Evolutionary conservation across 1,284 basidiomycete genomes (phyloP).

Genomic region (Irpex sp.): DNA sequence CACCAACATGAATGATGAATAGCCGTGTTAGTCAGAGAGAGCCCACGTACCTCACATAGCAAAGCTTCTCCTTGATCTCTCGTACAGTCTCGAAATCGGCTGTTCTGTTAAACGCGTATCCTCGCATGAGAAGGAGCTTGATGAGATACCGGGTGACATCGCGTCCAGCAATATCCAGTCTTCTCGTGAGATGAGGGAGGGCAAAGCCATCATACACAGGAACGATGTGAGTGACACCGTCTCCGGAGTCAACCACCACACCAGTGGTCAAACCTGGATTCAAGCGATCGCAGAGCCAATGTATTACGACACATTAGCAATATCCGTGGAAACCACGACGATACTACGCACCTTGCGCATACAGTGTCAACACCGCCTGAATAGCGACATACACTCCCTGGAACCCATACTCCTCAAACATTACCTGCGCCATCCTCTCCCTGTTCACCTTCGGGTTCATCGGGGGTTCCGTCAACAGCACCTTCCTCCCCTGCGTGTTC

Average conservation of each 20-base stretch:
- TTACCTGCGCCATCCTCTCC: constrained; percentile 94
- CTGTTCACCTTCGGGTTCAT: constrained; percentile 98
- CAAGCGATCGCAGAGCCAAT: background rate
- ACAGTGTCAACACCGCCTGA: constrained; percentile 96
- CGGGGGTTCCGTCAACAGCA: constrained; percentile 97
- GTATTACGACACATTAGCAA: background rate
- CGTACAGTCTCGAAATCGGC: constrained; percentile 99
- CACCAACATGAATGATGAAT: background rate
- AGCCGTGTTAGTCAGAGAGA: background rate
- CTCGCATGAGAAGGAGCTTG: constrained; percentile 96
- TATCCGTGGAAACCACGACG: background rate
- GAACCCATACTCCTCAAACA: constrained; percentile 99
- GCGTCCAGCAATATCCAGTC: constrained; percentile 95
- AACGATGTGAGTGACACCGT: constrained; percentile 98
- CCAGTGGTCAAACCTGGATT: constrained; percentile 89
- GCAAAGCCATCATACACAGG: constrained; percentile 98
- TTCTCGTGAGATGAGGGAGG: constrained; percentile 90
- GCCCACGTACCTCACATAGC: constrained; percentile 81
- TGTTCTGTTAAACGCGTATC: constrained; percentile 98
- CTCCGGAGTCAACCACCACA: constrained; percentile 98
- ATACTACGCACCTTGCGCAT: constrained; percentile 85
- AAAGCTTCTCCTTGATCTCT: constrained; percentile 98
- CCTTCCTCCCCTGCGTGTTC: constrained; percentile 85
- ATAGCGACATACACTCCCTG: constrained; percentile 97
- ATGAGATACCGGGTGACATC: constrained; percentile 99